Evolutionary conservation across 805 yeast genomes (phyloP).

Genomic region (Cyberlindnera lachancei): DNA sequence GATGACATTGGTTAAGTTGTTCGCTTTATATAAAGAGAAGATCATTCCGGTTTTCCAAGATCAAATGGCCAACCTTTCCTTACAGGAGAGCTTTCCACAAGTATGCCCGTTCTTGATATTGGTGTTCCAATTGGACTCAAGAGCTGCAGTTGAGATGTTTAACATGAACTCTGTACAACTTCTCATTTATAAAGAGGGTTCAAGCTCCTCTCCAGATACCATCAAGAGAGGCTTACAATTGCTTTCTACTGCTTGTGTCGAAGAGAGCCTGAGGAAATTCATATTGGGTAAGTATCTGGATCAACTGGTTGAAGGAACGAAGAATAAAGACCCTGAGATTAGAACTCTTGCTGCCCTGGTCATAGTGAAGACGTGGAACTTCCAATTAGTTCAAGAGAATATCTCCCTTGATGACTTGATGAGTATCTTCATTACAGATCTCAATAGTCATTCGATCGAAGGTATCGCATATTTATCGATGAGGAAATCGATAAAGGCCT

Average conservation of each 20-base stretch:
- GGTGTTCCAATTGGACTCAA: slow-evolving; percentile 10
- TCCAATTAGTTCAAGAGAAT: slow-evolving; percentile 26
- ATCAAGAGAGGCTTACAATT: slow-evolving; percentile 25
- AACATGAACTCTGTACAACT: slow-evolving; percentile 22
- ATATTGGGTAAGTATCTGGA: slow-evolving; percentile 38
- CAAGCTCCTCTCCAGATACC: slow-evolving; percentile 6
- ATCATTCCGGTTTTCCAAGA: slow-evolving; percentile 11
- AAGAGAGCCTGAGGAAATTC: slow-evolving; percentile 40
- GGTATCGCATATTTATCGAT: slow-evolving; percentile 44
- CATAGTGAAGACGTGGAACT: slow-evolving; percentile 51
- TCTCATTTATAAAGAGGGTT: slow-evolving; percentile 14
- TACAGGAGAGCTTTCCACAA: slow-evolving; percentile 20
- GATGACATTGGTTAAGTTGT: slow-evolving; percentile 11
- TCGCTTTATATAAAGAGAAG: slow-evolving; percentile 5
- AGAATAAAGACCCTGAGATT: slow-evolving; percentile 13
- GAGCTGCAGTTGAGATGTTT: slow-evolving; percentile 16
- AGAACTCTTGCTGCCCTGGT: slow-evolving; percentile 35
- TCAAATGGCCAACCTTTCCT: slow-evolving; percentile 12
- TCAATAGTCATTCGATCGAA: slow-evolving; percentile 29
- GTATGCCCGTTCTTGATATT: slow-evolving; percentile 15
- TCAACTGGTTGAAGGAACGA: slow-evolving; percentile 32
- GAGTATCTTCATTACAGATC: slow-evolving; percentile 20
- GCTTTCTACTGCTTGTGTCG: slow-evolving; percentile 42
- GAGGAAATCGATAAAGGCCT: slow-evolving; percentile 29
- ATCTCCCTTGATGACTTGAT: slow-evolving; percentile 26